Evolutionary conservation across 768 basidiomycete species (phyloP).

Genomic region (Phlebiopsis flavidoalba): DNA sequence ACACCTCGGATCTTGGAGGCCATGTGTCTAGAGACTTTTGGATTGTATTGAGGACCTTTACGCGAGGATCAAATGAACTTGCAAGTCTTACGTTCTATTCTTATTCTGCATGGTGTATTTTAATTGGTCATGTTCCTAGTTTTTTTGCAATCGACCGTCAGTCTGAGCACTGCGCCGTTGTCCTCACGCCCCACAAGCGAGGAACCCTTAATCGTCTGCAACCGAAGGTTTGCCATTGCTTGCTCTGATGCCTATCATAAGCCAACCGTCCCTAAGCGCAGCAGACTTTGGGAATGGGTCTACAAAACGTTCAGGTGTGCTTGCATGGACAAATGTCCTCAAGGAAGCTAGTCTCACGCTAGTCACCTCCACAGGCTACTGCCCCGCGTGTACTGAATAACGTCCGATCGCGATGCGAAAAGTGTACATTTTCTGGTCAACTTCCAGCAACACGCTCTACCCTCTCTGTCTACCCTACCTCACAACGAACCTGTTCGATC

Average conservation of each 20-base stretch:
- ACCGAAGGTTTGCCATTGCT: slow-evolving; percentile 51
- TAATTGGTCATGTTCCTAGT: slow-evolving; percentile 31
- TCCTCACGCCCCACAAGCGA: slow-evolving; percentile 56
- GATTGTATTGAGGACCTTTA: slow-evolving; percentile 37
- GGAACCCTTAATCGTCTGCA: slow-evolving; percentile 54
- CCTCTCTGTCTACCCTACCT: slow-evolving; percentile 50
- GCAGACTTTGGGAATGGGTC: slow-evolving; percentile 47
- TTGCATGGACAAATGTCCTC: not conserved
- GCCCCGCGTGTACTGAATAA: slow-evolving; percentile 35
- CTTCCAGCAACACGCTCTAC: slow-evolving; percentile 40
- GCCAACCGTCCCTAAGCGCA: slow-evolving; percentile 37
- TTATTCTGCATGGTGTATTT: not conserved
- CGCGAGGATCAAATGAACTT: slow-evolving; percentile 25
- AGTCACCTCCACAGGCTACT: not conserved
- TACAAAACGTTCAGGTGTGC: slow-evolving; percentile 20
- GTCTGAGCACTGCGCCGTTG: slow-evolving; percentile 44
- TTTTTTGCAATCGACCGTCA: slow-evolving; percentile 38
- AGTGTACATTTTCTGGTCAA: slow-evolving; percentile 68
- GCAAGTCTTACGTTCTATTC: slow-evolving; percentile 22
- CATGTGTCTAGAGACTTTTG: slow-evolving; percentile 41
- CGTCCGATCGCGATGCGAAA: slow-evolving; percentile 53
- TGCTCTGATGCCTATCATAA: slow-evolving; percentile 45
- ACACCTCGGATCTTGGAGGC: slow-evolving; percentile 39
- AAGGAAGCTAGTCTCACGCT: not conserved
- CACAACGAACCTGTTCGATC: slow-evolving; percentile 60